Evolutionary conservation across 164 flowering plant species (phyloP).

Genomic region (Tetracentron sinense): DNA sequence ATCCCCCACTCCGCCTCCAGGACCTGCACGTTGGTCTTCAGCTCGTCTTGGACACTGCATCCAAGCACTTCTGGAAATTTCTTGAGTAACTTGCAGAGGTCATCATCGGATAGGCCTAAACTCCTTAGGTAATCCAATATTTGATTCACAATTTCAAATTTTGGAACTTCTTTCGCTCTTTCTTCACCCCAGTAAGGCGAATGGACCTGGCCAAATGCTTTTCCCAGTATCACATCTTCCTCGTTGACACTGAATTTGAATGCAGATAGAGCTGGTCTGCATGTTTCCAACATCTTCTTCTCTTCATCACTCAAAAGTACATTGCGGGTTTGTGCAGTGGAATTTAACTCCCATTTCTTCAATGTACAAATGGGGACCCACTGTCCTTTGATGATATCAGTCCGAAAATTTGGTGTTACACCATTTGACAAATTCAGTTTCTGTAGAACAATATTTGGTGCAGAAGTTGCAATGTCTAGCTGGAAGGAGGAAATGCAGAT

Average conservation of each 20-base stretch:
- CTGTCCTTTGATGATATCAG: constrained; percentile 13
- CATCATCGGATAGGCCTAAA: constrained; percentile 72
- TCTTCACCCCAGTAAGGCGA: constrained; percentile 98
- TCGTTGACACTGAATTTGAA: constrained; percentile 55
- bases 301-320: constrained; percentile 47
- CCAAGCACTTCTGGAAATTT: constrained; percentile 98
- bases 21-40: constrained; percentile 53
- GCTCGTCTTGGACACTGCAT: constrained; percentile 67
- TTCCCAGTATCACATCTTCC: constrained; percentile 67
- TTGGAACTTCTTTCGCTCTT: constrained; percentile 65
- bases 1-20: constrained; percentile 81
- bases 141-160: constrained; percentile 40
- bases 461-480: constrained; percentile 31
- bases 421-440: constrained; percentile 15
- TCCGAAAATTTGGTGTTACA: constrained; percentile 12
- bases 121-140: constrained; percentile 57
- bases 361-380: constrained; percentile 11
- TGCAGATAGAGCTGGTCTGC: constrained; percentile 50
- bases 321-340: constrained; percentile 34
- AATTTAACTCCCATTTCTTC: constrained; percentile 48
- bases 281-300: constrained; percentile 57
- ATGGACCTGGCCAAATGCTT: constrained; percentile 84
- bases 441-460: constrained; percentile 9
- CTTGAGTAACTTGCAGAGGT: constrained; percentile 71
- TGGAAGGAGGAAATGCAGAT: constrained; percentile 18